A percentile compares a stretch with the other conserved stretches of the same genome.
phyloP scores from a whole-genome alignment of 169 alveolate species.

The Cryptosporidium meleagridis region DNA sequence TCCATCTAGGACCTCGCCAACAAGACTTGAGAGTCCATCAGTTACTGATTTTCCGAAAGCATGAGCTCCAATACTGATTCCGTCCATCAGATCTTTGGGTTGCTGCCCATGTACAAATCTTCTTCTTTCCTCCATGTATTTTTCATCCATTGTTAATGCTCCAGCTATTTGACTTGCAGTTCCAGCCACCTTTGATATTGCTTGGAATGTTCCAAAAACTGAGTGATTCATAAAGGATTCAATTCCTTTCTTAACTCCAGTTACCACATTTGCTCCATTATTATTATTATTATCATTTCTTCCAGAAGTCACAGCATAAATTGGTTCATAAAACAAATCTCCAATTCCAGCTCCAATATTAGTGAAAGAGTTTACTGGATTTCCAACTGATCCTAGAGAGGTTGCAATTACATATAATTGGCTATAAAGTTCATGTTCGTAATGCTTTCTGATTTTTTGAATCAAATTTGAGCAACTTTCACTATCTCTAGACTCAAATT shows the following conservation, averaged over 20 bases:
- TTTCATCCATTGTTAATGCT: conserved; percentile 81
- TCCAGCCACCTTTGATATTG: conserved; percentile 81
- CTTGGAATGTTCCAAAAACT: conserved; percentile 82
- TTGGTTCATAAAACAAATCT: conserved; percentile 69
- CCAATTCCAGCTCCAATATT: conserved; percentile 75
- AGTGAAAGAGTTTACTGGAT: conserved; percentile 72
- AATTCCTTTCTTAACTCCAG: conserved; percentile 80
- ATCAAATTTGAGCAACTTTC: conserved; percentile 32
- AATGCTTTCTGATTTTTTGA: conserved; percentile 51
- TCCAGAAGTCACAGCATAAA: conserved; percentile 69
- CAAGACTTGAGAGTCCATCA: conserved; percentile 81
- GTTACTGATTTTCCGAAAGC: conserved; percentile 82
- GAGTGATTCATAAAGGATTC: conserved; percentile 79
- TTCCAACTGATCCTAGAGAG: conserved; percentile 69
- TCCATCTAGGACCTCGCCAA: conserved; percentile 67
- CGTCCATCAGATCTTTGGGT: conserved; percentile 81
- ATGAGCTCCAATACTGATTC: conserved; percentile 80
- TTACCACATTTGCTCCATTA: conserved; percentile 77
- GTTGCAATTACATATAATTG: conserved; percentile 70
- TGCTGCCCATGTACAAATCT: conserved; percentile 78
- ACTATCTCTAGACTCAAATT: conserved; percentile 24
- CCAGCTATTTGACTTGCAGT: conserved; percentile 82
- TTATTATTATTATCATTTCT: conserved; percentile 22
- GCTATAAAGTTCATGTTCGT: conserved; percentile 58
- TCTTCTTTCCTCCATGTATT: conserved; percentile 78